These are phyloP conservation scores for Daldinia eschscholtzii DNA, from an alignment of 2,329 filamentous ascomycete genomes.

Conservation along the genomic window DNA sequence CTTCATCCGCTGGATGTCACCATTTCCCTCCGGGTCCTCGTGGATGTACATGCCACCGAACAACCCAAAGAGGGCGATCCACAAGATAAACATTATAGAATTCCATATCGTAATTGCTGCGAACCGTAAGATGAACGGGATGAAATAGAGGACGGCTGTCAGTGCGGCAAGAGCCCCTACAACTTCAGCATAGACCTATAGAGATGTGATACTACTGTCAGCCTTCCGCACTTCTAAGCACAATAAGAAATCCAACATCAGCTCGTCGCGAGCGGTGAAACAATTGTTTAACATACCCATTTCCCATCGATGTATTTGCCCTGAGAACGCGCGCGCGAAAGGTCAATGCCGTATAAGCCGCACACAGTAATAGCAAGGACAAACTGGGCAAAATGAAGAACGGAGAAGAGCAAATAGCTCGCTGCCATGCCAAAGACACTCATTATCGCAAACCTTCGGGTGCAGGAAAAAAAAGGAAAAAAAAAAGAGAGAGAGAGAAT, in stretches of 20 bases:
- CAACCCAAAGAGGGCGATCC: conserved; percentile 84
- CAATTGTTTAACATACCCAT: conserved; percentile 70
- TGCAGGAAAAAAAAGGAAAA: background rate
- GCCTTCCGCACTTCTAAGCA: background rate
- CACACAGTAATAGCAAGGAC: conserved; percentile 81
- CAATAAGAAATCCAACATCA: background rate
- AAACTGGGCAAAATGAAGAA: conserved; percentile 81
- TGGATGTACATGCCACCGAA: conserved; percentile 86
- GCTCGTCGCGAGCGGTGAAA: background rate
- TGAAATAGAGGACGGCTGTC: conserved; percentile 73
- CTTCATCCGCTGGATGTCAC: conserved; percentile 80
- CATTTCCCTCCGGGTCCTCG: conserved; percentile 73
- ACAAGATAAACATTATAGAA: conserved; percentile 78
- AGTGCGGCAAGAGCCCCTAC: conserved; percentile 74
- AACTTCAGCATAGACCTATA: conserved; percentile 77
- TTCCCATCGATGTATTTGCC: conserved; percentile 69
- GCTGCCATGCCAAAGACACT: conserved; percentile 59
- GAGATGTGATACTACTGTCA: conserved; percentile 12
- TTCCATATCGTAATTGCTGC: conserved; percentile 75
- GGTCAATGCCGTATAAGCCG: conserved; percentile 81
- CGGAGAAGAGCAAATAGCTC: conserved; percentile 67
- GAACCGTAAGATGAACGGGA: conserved; percentile 70
- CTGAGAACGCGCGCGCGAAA: conserved; percentile 66
- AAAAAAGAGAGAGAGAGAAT: background rate
- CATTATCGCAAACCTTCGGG: conserved; percentile 53